Conservation (phyloP, 768 basidiomycete species). For the Boletus insuetus region DNA sequence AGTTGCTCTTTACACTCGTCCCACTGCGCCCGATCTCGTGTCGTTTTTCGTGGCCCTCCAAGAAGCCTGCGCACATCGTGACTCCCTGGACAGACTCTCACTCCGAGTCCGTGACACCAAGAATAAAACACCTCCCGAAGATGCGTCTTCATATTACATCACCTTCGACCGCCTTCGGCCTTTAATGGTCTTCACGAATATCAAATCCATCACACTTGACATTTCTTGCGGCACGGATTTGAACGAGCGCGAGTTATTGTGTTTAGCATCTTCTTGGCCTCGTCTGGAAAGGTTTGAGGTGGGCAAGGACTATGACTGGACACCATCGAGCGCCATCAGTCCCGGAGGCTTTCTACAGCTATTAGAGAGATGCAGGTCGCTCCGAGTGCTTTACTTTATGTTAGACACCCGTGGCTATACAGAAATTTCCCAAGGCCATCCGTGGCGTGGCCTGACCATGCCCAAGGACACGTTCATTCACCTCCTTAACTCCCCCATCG, state of each 20-base stretch:
- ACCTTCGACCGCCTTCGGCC: conserved; percentile 1
- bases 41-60: conserved; percentile 4
- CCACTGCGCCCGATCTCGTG: neutral
- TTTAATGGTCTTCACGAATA: conserved; percentile 4
- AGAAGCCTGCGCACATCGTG: neutral
- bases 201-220: conserved; percentile 1
- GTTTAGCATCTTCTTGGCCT: conserved; percentile 17
- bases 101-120: neutral
- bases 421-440: conserved; percentile 4
- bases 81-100: neutral
- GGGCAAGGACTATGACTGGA: conserved; percentile 1
- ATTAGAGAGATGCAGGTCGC: conserved; percentile 12
- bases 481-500: conserved; percentile 4
- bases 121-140: neutral
- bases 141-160: neutral
- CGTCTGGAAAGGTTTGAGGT: neutral
- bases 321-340: conserved; percentile 3
- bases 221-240: conserved; percentile 2
- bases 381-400: neutral
- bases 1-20: neutral
- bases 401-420: conserved; percentile 10
- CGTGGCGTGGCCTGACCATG: conserved; percentile 10
- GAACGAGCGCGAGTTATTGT: conserved; percentile 4
- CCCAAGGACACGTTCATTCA: neutral
- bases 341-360: conserved; percentile 9